phyloP scores from a whole-genome alignment of 768 basidiomycete species.

The Clavaria fumosa region DNA sequence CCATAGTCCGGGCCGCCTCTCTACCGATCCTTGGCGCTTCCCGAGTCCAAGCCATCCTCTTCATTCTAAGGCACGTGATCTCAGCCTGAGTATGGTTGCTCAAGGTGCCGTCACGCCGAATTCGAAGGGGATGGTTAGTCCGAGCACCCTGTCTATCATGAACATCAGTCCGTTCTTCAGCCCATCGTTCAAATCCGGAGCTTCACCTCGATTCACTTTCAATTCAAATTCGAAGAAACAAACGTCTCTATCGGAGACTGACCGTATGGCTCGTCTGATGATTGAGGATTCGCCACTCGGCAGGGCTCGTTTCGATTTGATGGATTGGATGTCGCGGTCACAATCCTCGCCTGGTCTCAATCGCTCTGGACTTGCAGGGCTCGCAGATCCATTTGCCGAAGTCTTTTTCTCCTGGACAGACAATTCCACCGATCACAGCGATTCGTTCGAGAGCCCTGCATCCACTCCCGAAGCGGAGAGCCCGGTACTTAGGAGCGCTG shows the following conservation, averaged over 20 bases:
- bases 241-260: too few species aligned
- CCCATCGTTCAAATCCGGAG: too few species aligned
- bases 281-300: too few species aligned
- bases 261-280: too few species aligned
- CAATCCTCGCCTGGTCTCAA: slow-evolving; percentile 10
- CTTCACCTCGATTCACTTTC: too few species aligned
- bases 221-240: too few species aligned
- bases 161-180: slow-evolving; percentile 23
- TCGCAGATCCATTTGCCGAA: slow-evolving; percentile 32
- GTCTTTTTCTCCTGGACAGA: slow-evolving; percentile 28
- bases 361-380: slow-evolving; percentile 11
- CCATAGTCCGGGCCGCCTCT: slow-evolving; percentile 59
- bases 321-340: too few species aligned
- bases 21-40: slow-evolving; percentile 70
- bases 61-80: slow-evolving; percentile 45
- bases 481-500: slow-evolving; percentile 33
- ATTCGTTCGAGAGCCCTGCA: too few species aligned
- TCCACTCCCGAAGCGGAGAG: slow-evolving; percentile 30
- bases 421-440: too few species aligned
- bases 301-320: too few species aligned
- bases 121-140: slow-evolving; percentile 18
- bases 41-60: slow-evolving; percentile 68
- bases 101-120: slow-evolving; percentile 35
- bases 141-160: slow-evolving; percentile 20
- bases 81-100: slow-evolving; percentile 50